phyloP scores from a whole-genome alignment of 208 protist species.

The Perkinsela sp. region DNA sequence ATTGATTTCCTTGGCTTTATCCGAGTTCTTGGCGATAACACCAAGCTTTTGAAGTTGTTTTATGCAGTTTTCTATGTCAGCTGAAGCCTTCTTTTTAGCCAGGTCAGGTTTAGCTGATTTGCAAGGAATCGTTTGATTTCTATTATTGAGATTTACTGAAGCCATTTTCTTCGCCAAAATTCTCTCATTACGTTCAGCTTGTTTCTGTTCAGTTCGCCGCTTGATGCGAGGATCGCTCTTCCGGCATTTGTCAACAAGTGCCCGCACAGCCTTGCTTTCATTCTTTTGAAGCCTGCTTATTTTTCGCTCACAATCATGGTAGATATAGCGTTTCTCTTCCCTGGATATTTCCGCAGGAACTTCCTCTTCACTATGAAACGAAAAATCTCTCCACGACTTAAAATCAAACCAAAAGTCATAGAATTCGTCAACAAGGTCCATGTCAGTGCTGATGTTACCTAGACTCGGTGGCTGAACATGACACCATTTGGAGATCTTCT shows the following conservation, averaged over 20 bases:
- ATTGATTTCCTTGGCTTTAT: too few relatives aligned
- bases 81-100: neutral
- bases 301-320: slow-evolving; percentile 73
- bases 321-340: slow-evolving; percentile 86
- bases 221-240: slow-evolving; percentile 69
- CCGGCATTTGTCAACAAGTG: slow-evolving; percentile 53
- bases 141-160: slow-evolving; percentile 22
- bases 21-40: too few relatives aligned
- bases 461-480: slow-evolving; percentile 27
- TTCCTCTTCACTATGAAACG: slow-evolving; percentile 65
- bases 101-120: neutral
- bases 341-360: slow-evolving; percentile 62
- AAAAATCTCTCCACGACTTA: slow-evolving; percentile 82
- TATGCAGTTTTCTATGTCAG: neutral
- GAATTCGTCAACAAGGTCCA: slow-evolving; percentile 53
- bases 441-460: slow-evolving; percentile 20
- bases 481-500: slow-evolving; percentile 67
- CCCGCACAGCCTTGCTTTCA: slow-evolving; percentile 56
- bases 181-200: slow-evolving; percentile 9
- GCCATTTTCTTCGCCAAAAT: slow-evolving; percentile 22
- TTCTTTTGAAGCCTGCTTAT: slow-evolving; percentile 36
- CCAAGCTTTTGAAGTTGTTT: neutral
- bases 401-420: slow-evolving; percentile 79
- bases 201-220: slow-evolving; percentile 32
- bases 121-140: slow-evolving; percentile 2